Base-by-base conservation (phyloP, 202 grass and related monocot genomes). In the Hordeum pubiflorum region DNA sequence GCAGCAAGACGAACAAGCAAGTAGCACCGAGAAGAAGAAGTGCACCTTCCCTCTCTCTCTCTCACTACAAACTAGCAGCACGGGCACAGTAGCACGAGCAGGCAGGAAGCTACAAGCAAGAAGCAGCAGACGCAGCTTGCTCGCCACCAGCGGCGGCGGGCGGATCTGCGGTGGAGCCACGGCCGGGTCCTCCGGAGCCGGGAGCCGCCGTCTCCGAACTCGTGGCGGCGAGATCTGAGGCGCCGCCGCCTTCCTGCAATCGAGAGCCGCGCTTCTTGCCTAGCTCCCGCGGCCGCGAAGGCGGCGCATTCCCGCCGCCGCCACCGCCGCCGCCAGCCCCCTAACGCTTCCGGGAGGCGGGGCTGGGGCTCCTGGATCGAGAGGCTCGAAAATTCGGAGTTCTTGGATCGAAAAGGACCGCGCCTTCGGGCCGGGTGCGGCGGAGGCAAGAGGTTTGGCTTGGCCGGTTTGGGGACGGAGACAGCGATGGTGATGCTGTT, bases 161-260 rank as follows among this genome's bases (percentile, higher is more conserved):
- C 32, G 83, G 83, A 89, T 86, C 83, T 89, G 87, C 40, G 10
- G 48, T 39, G 39, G 69, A 46, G 75, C 75, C 38, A 52, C 68
- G 86, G 67, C 37, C 11, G 48, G 10, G 12, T 24, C 22, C 21
- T 20, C 59, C 18, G 13, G 74, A 59, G 58, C 50, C 48, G 44
- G 9, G 66, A 34, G 29, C 37, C 2, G 4, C 31, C 7, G 4
- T 22, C 39, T n/a, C 12, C 3, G 41, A 82, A 66, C 83, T 55
- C 68, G 74, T 29, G 18, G 60, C 66, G 18, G 74, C 67, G 74
- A 39, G 87, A 89, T 89, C 87, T 79, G 78, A 62, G 39, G 54
- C 20, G 38, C 63, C 15, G 33, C 32, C 15, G 68, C 18, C 15
- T 50, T 61, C 68, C 55, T 22, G 38, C 21, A 3, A 23, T 54